A percentile compares a stretch with the other conserved stretches of the same genome.
Conservation (phyloP, 345 rosid genomes). For the Salix dunnii region DNA sequence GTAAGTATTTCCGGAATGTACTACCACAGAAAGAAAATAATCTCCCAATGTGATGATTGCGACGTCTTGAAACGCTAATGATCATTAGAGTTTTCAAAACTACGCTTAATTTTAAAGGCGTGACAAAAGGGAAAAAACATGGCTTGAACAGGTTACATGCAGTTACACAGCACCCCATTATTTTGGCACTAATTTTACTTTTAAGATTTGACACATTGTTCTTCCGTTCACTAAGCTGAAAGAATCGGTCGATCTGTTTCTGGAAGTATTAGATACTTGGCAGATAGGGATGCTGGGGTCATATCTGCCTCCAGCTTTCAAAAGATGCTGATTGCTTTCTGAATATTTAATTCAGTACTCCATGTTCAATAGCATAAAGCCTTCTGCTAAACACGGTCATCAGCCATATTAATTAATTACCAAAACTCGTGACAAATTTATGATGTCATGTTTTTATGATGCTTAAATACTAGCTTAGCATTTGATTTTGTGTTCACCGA, state of each 20-base stretch:
- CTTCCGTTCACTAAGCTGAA: background rate
- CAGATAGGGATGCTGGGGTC: conserved; percentile 11
- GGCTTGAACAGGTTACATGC: background rate
- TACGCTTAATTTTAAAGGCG: background rate
- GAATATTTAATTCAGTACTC: background rate
- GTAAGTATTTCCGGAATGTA: background rate
- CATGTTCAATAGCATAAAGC: background rate
- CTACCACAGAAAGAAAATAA: background rate
- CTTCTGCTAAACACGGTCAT: background rate
- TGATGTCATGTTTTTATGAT: background rate
- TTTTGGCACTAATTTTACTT: background rate
- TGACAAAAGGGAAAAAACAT: background rate
- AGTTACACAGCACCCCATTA: background rate
- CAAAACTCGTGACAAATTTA: background rate
- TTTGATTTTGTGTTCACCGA: background rate
- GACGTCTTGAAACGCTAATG: background rate
- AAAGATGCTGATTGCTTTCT: conserved; percentile 2
- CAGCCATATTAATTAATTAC: background rate
- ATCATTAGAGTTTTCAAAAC: background rate
- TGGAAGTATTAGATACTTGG: conserved; percentile 18
- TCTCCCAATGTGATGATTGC: background rate
- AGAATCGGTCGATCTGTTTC: background rate
- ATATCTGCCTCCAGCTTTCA: conserved; percentile 10
- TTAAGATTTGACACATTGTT: conserved; percentile 27
- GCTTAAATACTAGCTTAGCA: background rate